Evolutionary conservation across 768 basidiomycete genomes (phyloP), one percentile per base, ranked within the genome.

Genomic region (Lactarius trivialis): DNA sequence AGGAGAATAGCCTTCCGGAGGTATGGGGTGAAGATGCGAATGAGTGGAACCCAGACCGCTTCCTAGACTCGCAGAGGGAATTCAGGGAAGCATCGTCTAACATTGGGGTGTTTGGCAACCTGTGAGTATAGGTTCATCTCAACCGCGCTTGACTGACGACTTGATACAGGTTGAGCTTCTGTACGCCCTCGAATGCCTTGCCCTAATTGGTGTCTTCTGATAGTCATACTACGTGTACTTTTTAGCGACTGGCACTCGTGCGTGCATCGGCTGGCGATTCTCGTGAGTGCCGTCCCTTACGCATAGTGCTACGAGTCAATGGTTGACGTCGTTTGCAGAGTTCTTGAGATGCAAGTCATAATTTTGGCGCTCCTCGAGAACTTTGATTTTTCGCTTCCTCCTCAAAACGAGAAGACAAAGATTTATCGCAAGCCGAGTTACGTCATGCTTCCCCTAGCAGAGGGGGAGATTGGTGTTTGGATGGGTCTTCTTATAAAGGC

Each of bases 1-100:
- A 8, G 33, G 8, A n/a, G 4, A 14, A 24, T 28, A 62, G 61
- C 9, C 34, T 56, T 3, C 45, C 43, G n/a, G 55, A 33, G 9
- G 34, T 57, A 11, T 62, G 61, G 61, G 61, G 61, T n/a, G 28
- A 28, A 24, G 55, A 62, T 36, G 61, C 61, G 12, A 12, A 62
- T 26, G 24, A 41, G 19, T 60, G 60, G 60, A 39, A 45, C 7
- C 60, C 60, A 41, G 54, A 55, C 3, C 60, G 60, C 12, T 60
- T 60, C 54, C 41, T 60, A 14, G 49, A 60, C 12, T n/a, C 43
- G 2, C 39, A 49, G 11, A 54, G 45, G 24, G 45, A 14, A 14
- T 24, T 24, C 45, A 12, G 45, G 52, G 21, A 30, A 32, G 55
- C 32, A n/a, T 54, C 43, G 19, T 55, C 60, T 4, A 45, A 32